Evolutionary conservation across 352 stramenopile species (phyloP).

Genomic region (Phytophthora syringae): DNA sequence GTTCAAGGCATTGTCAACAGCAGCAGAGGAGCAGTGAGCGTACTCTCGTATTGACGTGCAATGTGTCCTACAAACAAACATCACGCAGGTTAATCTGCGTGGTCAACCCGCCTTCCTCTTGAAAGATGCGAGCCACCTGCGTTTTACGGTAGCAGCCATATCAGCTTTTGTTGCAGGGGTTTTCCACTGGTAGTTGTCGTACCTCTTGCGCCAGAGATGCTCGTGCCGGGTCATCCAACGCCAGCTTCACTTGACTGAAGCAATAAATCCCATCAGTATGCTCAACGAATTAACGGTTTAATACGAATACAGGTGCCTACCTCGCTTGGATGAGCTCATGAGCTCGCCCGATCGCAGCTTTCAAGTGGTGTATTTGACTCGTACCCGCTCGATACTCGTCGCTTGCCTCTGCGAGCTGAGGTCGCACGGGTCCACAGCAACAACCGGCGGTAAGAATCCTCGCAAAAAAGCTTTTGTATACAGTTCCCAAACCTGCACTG

Average conservation of each 20-base stretch:
- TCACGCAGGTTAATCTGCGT: constrained; percentile 8
- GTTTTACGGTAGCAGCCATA: not conserved
- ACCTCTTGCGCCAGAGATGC: constrained; percentile 32
- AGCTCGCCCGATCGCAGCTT: constrained; percentile 25
- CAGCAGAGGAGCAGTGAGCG: constrained; percentile 13
- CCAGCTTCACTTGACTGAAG: constrained; percentile 34
- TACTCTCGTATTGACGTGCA: not conserved
- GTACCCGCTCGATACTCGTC: constrained; percentile 27
- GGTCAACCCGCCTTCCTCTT: constrained; percentile 38
- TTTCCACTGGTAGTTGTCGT: not conserved
- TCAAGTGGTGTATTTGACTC: constrained; percentile 22
- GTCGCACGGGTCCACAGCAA: no score
- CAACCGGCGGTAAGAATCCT: no score
- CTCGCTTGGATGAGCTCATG: constrained; percentile 24
- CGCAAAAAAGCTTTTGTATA: not conserved
- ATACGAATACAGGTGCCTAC: constrained; percentile 9
- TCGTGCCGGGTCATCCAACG: constrained; percentile 32
- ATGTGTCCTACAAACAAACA: not conserved
- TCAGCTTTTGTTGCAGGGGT: not conserved
- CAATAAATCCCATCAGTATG: not conserved
- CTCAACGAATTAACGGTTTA: not conserved
- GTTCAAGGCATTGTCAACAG: not conserved
- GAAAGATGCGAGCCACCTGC: constrained; percentile 42
- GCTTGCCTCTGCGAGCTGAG: constrained; percentile 21
- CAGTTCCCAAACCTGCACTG: constrained; percentile 32